Base-by-base conservation (phyloP, 2,329 filamentous ascomycete species). In the Exophiala sp. region DNA sequence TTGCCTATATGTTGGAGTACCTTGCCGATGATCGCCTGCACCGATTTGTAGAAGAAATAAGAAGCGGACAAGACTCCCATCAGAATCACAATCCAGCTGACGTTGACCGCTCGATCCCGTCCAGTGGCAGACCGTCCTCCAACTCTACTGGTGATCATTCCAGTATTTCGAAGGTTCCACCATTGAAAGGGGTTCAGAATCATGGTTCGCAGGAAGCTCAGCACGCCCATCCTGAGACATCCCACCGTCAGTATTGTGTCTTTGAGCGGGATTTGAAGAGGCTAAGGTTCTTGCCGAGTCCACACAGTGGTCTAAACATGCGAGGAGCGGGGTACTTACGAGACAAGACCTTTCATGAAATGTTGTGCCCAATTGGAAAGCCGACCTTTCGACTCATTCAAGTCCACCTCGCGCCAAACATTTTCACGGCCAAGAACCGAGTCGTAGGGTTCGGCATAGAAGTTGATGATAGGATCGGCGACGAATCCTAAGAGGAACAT, bases 401-500 rank as follows among this genome's bases (percentile, higher is more conserved):
- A 52, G 32, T 54, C 48, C 29, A 62, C 49, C 5, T 58, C 50
- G 29, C 58, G 50, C 62, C 62, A 64, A 12, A 62, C 48, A 34
- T 80, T 78, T 33, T 74, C 69, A 46, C 61, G 39, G 6, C 61
- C 60, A 5, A 60, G 47, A 24, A 87, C 75, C 9, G 82, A 83
- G 47, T 84, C 83, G 52, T 84, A 72, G 0, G 91, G 91, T 66
- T 96, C 90, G 50, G 92, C 73, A 76, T 92, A 96, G 24, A 96
- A 74, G 63, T 91, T 89, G 69, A 97, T 86, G 56, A 97, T 89
- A 1, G 91, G 91, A 70, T 97, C 91, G 55, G 91, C 92, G 61
- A 97, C 73, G 65, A 96, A 97, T 39, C 94, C 94, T 52, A 97
- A 82, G 0, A 89, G 36, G 66, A 96, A 97, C 21, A 96, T 79